phyloP scores from a whole-genome alignment of 345 rosid species.

The Populus ilicifolia region DNA sequence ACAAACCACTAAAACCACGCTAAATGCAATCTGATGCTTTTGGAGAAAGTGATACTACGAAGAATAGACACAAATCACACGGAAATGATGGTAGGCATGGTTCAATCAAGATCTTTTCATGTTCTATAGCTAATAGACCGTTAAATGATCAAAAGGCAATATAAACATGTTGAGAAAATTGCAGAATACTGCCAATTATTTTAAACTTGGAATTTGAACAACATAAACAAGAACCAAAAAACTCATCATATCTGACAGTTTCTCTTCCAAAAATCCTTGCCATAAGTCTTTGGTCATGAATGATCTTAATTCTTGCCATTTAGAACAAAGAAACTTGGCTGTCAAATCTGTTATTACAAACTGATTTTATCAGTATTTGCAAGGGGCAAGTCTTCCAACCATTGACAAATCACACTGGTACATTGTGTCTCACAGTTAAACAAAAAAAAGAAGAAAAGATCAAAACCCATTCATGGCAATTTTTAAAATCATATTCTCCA shows the following conservation, averaged over 20 bases:
- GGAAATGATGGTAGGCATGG: not conserved
- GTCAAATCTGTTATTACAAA: not conserved
- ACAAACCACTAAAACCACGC: conserved; percentile 1
- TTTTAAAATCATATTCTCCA: not conserved
- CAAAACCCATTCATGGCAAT: not conserved
- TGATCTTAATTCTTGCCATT: not conserved
- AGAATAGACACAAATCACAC: not conserved
- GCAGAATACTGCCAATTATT: not conserved
- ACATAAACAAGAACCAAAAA: not conserved
- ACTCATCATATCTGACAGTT: not conserved
- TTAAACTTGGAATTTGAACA: not conserved
- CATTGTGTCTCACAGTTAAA: no score
- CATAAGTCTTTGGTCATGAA: not conserved
- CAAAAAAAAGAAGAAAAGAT: no score
- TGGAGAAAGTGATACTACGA: not conserved
- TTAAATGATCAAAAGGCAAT: not conserved
- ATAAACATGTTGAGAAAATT: not conserved
- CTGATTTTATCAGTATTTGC: not conserved
- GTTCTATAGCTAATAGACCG: not conserved
- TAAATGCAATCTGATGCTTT: not conserved
- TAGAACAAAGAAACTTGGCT: not conserved
- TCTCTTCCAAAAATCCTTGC: not conserved
- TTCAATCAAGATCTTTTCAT: not conserved
- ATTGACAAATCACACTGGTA: not conserved
- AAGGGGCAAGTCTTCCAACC: not conserved